phyloP scores from a whole-genome alignment of 2,329 filamentous ascomycete genomes.

The Cladosporium colombiae region DNA sequence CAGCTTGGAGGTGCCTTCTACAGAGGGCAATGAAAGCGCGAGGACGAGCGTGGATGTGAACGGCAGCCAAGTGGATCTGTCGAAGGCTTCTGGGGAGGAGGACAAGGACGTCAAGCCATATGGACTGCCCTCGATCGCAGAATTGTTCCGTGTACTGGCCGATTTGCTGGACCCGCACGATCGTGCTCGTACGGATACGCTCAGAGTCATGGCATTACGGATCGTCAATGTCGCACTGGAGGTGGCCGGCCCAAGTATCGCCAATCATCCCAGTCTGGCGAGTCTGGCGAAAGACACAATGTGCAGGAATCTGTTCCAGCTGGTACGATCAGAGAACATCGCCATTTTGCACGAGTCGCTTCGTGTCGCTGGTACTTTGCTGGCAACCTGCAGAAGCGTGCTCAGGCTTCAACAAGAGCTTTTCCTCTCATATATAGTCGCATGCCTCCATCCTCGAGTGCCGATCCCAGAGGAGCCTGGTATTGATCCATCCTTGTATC shows the following conservation, averaged over 20 bases:
- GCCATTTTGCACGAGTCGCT: constrained; percentile 90
- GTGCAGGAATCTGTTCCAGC: constrained; percentile 91
- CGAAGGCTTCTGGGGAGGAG: constrained; percentile 41
- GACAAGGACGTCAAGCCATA: constrained; percentile 74
- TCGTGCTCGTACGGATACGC: constrained; percentile 85
- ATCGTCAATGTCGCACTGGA: constrained; percentile 98
- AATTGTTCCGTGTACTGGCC: constrained; percentile 90
- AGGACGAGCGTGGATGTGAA: constrained; percentile 40
- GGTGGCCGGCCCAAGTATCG: constrained; percentile 92
- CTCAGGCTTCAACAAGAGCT: constrained; percentile 96
- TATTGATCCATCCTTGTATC: constrained; percentile 88
- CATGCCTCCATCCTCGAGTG: constrained; percentile 89
- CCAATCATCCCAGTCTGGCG: constrained; percentile 84
- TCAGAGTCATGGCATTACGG: constrained; percentile 94
- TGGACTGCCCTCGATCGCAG: constrained; percentile 88
- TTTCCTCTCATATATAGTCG: constrained; percentile 90
- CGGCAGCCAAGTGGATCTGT: constrained; percentile 47
- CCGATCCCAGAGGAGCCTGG: constrained; percentile 88
- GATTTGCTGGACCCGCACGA: constrained; percentile 93
- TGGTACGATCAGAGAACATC: constrained; percentile 95
- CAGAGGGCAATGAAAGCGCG: constrained; percentile 38
- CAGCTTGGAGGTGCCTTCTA: constrained; percentile 55
- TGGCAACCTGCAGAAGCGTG: constrained; percentile 86
- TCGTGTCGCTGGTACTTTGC: constrained; percentile 83
- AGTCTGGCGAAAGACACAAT: constrained; percentile 87